Percentiles rank a stretch among this genome's conserved stretches.
Conservation (phyloP, 2,329 filamentous ascomycete genomes). For the Dothidotthia symphoricarpi region DNA sequence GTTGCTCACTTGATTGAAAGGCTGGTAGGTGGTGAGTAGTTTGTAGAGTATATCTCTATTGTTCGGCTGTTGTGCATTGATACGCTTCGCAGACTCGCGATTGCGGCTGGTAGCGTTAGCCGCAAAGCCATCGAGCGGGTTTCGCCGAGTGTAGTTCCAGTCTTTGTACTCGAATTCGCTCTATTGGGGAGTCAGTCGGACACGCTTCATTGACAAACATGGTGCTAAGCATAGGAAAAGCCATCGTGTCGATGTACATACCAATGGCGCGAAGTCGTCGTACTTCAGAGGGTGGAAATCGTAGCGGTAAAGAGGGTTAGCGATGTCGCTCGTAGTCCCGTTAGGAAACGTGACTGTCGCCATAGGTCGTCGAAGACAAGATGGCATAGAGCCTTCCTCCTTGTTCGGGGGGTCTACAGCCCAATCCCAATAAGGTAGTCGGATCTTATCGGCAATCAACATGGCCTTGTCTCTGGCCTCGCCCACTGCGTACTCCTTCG, state of each 20-base stretch:
- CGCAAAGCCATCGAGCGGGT: constrained; percentile 23
- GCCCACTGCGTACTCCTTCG: constrained; percentile 29
- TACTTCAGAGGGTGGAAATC: constrained; percentile 31
- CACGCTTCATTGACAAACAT: no score
- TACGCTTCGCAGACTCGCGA: constrained; percentile 24
- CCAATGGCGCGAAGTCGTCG: constrained; percentile 29
- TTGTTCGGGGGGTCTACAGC: constrained; percentile 23
- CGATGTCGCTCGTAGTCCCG: constrained; percentile 23
- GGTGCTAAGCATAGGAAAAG: no score
- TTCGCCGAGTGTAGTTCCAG: constrained; percentile 34
- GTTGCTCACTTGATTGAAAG: constrained; percentile 34
- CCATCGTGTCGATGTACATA: constrained; percentile 8
- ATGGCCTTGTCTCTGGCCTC: constrained; percentile 23
- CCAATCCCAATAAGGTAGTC: constrained; percentile 41
- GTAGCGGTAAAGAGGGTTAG: constrained; percentile 31
- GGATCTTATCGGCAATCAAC: constrained; percentile 23
- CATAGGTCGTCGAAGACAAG: constrained; percentile 18
- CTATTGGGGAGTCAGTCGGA: constrained; percentile 6
- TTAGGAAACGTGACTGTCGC: constrained; percentile 28
- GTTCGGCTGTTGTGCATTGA: constrained; percentile 29
- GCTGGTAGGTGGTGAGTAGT: constrained; percentile 32
- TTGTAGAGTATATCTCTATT: constrained; percentile 36
- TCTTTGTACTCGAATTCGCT: constrained; percentile 33
- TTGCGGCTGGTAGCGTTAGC: constrained; percentile 29
- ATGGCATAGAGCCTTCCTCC: constrained; percentile 27